These are phyloP conservation scores for Melanomma pulvis-pyrius DNA, from an alignment of 495 filamentous ascomycete species.

Conservation along the genomic window DNA sequence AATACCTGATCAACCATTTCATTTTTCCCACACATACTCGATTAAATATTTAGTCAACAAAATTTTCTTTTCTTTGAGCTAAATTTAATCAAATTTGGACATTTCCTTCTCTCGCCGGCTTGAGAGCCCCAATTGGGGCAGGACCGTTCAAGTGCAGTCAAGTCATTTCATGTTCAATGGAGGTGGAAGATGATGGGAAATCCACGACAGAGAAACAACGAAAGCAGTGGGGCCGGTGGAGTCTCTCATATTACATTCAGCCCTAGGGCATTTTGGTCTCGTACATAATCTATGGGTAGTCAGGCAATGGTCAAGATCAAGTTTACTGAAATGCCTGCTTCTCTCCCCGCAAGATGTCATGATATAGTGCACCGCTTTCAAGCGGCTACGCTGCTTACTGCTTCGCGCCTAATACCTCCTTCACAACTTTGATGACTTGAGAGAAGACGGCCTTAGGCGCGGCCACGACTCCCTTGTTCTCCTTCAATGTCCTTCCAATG, in stretches of 20 bases:
- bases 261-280: not conserved
- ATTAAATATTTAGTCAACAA: not conserved
- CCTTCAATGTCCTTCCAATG: conserved; percentile 78
- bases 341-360: not conserved
- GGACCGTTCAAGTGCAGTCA: no score
- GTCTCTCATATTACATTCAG: no score
- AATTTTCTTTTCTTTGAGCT: no score
- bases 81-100: no score
- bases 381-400: conserved; percentile 18
- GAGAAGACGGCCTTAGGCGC: conserved; percentile 74
- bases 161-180: no score
- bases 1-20: not conserved
- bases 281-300: not conserved
- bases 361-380: not conserved
- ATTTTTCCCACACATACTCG: not conserved
- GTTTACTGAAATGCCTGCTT: not conserved
- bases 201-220: no score
- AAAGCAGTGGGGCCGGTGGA: no score
- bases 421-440: conserved; percentile 79
- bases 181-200: no score
- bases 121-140: no score
- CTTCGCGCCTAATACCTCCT: conserved; percentile 70
- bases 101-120: no score
- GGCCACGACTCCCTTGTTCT: conserved; percentile 92
- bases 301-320: not conserved